A percentile compares a stretch with the other conserved stretches of the same genome.
These are phyloP conservation scores for Neurospora terricola DNA, from an alignment of 495 filamentous ascomycete species.

Conservation along the genomic window DNA sequence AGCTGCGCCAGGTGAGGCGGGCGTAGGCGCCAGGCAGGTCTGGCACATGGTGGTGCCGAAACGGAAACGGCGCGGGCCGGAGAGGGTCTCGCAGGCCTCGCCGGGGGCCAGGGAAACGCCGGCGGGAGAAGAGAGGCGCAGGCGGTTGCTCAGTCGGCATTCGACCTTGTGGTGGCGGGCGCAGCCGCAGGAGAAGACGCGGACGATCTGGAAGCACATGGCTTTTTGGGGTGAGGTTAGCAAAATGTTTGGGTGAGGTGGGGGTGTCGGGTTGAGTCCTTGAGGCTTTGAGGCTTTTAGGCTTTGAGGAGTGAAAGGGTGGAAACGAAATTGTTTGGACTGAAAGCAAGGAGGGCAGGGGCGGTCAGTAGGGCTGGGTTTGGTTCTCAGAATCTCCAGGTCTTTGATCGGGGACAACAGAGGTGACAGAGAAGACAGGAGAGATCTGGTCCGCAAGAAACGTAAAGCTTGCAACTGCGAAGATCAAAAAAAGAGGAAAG, in stretches of 20 bases:
- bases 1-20: too few species aligned
- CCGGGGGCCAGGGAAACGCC: background rate
- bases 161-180: background rate
- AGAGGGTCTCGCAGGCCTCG: too few species aligned
- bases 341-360: too few species aligned
- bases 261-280: background rate
- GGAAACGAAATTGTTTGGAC: too few species aligned
- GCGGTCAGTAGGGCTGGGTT: too few species aligned
- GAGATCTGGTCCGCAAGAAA: background rate
- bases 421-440: background rate
- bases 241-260: background rate
- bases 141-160: background rate
- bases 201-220: background rate
- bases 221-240: background rate
- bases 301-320: too few species aligned
- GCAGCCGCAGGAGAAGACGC: background rate
- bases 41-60: too few species aligned
- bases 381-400: too few species aligned
- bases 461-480: too few species aligned
- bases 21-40: too few species aligned
- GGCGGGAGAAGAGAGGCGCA: background rate
- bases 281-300: background rate
- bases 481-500: too few species aligned
- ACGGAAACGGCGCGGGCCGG: too few species aligned
- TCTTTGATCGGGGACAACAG: background rate